Conservation (phyloP, 176 grass and related monocot species). For the Triticum monococcum region DNA sequence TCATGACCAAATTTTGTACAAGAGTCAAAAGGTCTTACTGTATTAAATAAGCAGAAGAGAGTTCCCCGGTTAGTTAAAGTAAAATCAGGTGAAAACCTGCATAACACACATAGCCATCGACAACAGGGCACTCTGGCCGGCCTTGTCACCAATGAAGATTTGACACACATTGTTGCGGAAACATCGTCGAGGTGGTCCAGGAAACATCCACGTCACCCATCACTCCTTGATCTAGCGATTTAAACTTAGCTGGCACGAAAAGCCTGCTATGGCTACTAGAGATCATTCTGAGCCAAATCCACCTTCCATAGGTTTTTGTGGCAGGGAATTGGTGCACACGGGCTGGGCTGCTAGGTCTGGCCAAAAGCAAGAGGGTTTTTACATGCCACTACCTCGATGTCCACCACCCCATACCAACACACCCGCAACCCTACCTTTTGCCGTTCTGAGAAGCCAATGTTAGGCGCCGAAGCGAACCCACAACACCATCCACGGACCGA, state of each 20-base stretch:
- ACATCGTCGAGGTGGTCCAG: neutral
- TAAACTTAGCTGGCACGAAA: neutral
- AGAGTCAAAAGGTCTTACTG: neutral
- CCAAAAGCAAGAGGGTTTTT: neutral
- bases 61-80: neutral
- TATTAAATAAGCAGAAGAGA: slow-evolving; percentile 6
- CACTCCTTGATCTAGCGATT: neutral
- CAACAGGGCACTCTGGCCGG: neutral
- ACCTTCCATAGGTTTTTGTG: neutral
- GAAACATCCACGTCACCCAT: neutral
- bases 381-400: neutral
- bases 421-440: neutral
- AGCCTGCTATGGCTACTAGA: neutral
- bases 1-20: neutral
- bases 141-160: neutral
- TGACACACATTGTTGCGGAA: neutral
- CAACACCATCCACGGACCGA: neutral
- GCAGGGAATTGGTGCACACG: neutral
- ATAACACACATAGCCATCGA: neutral
- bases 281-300: neutral
- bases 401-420: neutral
- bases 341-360: neutral
- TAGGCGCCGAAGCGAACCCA: neutral
- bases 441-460: neutral
- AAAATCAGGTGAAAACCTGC: neutral